phyloP scores from a whole-genome alignment of 371 early-diverging fungal genomes.

The Lichtheimia ramosa region DNA sequence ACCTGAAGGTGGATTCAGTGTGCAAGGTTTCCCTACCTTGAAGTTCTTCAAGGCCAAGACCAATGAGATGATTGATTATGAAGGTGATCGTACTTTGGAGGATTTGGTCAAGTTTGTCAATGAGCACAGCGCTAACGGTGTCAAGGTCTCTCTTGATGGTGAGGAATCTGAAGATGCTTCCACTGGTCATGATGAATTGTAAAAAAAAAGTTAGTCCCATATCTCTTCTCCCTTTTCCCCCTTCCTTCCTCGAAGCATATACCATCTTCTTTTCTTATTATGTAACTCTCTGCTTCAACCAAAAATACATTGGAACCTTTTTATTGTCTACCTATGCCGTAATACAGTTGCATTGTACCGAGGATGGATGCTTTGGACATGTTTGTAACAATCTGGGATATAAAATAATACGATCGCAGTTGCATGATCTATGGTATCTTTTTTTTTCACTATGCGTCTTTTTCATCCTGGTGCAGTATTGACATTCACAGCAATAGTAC shows the following conservation, averaged over 20 bases:
- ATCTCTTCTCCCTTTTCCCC: not conserved
- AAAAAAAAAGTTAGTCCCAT: conserved; percentile 17
- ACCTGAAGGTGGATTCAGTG: conserved; percentile 60
- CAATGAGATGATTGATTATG: conserved; percentile 82
- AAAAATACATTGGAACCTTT: too few species aligned
- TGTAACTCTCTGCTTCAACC: too few species aligned
- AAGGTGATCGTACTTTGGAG: conserved; percentile 82
- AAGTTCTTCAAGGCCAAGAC: conserved; percentile 87
- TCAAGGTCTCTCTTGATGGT: conserved; percentile 17
- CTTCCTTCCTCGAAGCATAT: not conserved
- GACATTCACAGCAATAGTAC: too few species aligned
- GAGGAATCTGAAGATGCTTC: conserved; percentile 28
- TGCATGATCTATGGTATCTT: too few species aligned
- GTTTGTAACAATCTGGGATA: too few species aligned
- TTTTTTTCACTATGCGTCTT: too few species aligned
- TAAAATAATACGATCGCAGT: too few species aligned
- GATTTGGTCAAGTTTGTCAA: conserved; percentile 77
- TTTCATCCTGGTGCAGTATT: too few species aligned
- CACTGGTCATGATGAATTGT: conserved; percentile 66
- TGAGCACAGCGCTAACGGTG: conserved; percentile 55
- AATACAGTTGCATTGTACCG: too few species aligned
- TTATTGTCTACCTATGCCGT: too few species aligned
- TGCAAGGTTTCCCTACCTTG: conserved; percentile 96
- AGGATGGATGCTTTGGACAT: too few species aligned
- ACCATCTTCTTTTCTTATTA: not conserved